Base-by-base conservation (phyloP, 169 alveolate genomes). In the Blepharisma undulans region DNA sequence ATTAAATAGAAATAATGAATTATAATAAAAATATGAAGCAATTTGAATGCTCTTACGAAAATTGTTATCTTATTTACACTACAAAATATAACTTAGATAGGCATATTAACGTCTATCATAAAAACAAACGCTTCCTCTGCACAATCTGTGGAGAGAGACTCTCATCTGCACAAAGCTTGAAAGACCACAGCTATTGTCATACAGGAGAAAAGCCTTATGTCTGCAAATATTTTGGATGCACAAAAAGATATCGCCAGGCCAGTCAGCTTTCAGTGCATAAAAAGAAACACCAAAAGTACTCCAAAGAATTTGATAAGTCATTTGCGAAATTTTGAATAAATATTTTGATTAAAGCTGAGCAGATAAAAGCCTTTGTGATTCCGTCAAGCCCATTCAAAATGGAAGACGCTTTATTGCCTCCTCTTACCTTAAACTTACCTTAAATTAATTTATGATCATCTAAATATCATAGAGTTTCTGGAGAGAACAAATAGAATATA, bases 131-230 rank as follows among this genome's bases (percentile, higher is more conserved):
- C n/a, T n/a, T n/a, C n/a, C n/a, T n/a, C n/a, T 97, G 98, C 80
- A 97, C 95, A 30, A 80, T 94, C 34, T 97, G 98, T 79, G 94
- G 93, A 19, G 95, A 95, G 90, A 94, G 93, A 25, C 96, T 97
- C 77, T 94, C 97, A 22, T 90, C 95, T 19, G 97, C 95, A 84
- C 96, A 95, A 88, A 93, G 93, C 78, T 81, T 94, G 78, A 91
- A 87, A 85, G 95, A 92, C 61, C 97, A 94, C 78, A 66, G 89
- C 59, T 82, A 95, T 33, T 77, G 87, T 32, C 97, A 95, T 81
- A 92, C 96, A n/a, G 95, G 94, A 10, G 90, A 81, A 76, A 85
- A 88, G 48, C 97, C 96, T 29, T 94, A 89, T 78, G 59, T 86
- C 12, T 94, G 97, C 91, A 59, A 79, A 10, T 87, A 71, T 78